Base-by-base conservation (phyloP, 495 filamentous ascomycete species). In the Aspergillus hancockii region DNA sequence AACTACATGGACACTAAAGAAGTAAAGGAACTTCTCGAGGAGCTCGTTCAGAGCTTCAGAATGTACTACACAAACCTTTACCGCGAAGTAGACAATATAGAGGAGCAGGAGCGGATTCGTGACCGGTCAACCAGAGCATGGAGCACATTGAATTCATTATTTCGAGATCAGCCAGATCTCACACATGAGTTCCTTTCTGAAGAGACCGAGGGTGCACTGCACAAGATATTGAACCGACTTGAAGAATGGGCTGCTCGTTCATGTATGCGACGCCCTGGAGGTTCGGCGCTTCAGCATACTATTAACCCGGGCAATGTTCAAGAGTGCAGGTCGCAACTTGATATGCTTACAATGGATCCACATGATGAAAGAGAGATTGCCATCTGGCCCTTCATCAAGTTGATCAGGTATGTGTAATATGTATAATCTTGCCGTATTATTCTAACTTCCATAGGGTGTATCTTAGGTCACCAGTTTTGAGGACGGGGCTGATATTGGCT, bases 381-480 rank as follows among this genome's bases (percentile, higher is more conserved):
- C 8, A 5, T 73, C 0, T 74, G 71, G 73, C 73, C 73, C 7
- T 76, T 71, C 36, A 62, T 74, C 25, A 75, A 70, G 16, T 46
- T 71, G 50, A 69, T 73, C 18, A 71, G 63, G 68, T 74, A 40
- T 28, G 55, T 8, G 14, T 6, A 43, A 5, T 14, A n/a, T 49
- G 2, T 19, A 21, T 13, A 12, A 31, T 47, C 22, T 8, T 49
- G 38, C 22, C 13, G 40, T 21, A 34, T 23, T 0, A 49, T 19
- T 53, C 55, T 68, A 36, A 67, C n/a, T n/a, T 4, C 16, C 18
- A 14, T 41, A 75, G 73, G 60, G 71, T 73, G 12, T 73, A 72
- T 53, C 54, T 75, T n/a, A 31, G 58, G 23, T 62, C 67, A 13
- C 64, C 67, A 0, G 54, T 75, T 22, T 50, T 74, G 51, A 51